These are phyloP conservation scores for Pseudogymnoascus sp. DNA, from an alignment of 2,329 filamentous ascomycete genomes.

Conservation along the genomic window DNA sequence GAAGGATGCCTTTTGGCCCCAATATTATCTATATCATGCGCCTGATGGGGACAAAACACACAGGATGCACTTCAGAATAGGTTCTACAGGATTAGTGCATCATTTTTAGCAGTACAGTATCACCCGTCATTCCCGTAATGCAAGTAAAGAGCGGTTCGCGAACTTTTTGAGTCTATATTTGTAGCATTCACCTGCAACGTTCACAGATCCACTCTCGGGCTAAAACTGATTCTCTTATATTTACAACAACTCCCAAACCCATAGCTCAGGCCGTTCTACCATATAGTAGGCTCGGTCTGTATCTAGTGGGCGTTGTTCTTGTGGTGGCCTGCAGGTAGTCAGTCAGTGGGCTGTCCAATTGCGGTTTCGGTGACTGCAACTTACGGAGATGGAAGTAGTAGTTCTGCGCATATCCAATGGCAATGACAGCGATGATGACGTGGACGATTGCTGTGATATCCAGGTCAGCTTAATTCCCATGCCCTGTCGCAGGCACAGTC, in stretches of 20 bases:
- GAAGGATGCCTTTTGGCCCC: background rate
- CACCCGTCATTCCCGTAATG: background rate
- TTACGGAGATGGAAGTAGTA: slow-evolving; percentile 99
- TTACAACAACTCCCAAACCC: slow-evolving; percentile 8
- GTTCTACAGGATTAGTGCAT: background rate
- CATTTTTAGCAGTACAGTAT: background rate
- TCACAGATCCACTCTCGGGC: background rate
- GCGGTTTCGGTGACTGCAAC: slow-evolving; percentile 32
- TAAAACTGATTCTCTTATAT: slow-evolving; percentile 7
- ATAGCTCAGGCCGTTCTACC: slow-evolving; percentile 3
- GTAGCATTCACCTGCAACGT: background rate
- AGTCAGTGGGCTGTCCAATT: slow-evolving; percentile 16
- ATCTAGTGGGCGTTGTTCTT: slow-evolving; percentile 98
- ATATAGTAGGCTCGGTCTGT: slow-evolving; percentile 8
- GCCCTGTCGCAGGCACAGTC: background rate
- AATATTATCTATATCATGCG: background rate
- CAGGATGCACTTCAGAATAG: background rate
- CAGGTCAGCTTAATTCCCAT: background rate
- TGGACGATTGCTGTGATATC: slow-evolving; percentile 71
- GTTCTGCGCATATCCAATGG: slow-evolving; percentile 89
- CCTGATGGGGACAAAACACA: background rate
- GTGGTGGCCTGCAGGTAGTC: slow-evolving; percentile 70
- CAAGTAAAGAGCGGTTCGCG: background rate
- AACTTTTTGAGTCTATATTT: slow-evolving; percentile 3
- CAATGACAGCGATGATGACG: slow-evolving; percentile 66